Evolutionary conservation across 2,329 filamentous ascomycete genomes (phyloP), one percentile per base, ranked within the genome.

Genomic region (Cercospora zeae-maydis): DNA sequence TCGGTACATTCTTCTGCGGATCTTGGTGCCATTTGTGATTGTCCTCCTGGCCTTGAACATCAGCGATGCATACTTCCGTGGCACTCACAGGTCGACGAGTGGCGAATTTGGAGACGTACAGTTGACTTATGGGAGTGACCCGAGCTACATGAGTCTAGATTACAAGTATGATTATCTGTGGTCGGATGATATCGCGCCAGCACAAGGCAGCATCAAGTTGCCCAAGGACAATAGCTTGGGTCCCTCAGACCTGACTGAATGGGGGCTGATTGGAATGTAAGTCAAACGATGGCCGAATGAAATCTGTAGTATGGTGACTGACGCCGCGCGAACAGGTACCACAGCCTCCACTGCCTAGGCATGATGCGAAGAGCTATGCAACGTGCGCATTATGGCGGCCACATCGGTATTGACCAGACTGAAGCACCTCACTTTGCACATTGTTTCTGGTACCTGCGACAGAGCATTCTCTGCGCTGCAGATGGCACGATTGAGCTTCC

Each of bases 161-260:
- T 49, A 63, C 27, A 62, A 65, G 30, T 65, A 59, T 54, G 63
- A 65, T 31, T 56, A 57, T 10, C 24, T 65, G 24, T 65, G 63
- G 63, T 42, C 42, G 31, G 47, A 64, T 19, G 58, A 61, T 47
- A 49, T 59, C 16, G 36, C 45, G 1, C 52, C 42, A 6, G 60
- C 49, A 37, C 57, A 45, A 49, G 55, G 60, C 11, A 58, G 39
- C 30, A 60, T 60, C 13, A 52, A 39, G n/a, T 33, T 63, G 21
- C 57, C 57, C 2, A 60, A 61, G 24, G 39, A 57, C 13, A 52
- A 42, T 24, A 37, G 21, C n/a, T 34, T 57, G 52, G 62, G 57
- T 8, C 57, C 57, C 21, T 49, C 52, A 13, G 57, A 58, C 27
- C 30, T 58, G 31, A 47, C 54, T 30, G 57, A 60, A 36, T 56